Evolutionary conservation across 2,329 filamentous ascomycete species (phyloP).

Genomic region (Coniochaeta prunicola): DNA sequence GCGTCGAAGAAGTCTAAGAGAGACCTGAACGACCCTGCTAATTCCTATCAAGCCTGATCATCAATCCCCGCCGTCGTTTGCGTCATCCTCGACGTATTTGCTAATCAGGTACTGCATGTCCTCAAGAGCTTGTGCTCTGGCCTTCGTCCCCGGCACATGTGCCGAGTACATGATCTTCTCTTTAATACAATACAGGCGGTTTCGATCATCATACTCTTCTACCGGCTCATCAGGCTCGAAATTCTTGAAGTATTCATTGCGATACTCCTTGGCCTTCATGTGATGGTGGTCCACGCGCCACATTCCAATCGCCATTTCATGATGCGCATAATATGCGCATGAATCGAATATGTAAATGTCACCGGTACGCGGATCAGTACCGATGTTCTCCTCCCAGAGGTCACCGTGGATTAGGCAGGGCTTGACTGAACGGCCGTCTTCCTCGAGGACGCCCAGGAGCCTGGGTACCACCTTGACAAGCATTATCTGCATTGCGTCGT

Average conservation of each 20-base stretch:
- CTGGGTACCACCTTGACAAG: constrained; percentile 22
- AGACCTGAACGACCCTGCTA: neutral
- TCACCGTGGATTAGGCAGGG: constrained; percentile 29
- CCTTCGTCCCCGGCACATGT: neutral
- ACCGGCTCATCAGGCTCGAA: constrained; percentile 2
- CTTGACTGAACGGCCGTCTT: constrained; percentile 15
- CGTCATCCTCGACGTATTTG: neutral
- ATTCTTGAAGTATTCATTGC: constrained; percentile 3
- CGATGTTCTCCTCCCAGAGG: constrained; percentile 32
- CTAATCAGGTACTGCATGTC: neutral
- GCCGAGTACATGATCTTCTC: constrained; percentile 7
- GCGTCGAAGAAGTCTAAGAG: too few species aligned
- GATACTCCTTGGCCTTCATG: neutral
- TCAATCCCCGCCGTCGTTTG: neutral
- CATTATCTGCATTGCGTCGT: constrained; percentile 12
- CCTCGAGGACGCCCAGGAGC: constrained; percentile 16
- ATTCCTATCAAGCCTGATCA: neutral
- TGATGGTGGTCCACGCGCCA: constrained; percentile 17
- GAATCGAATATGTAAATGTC: constrained; percentile 27
- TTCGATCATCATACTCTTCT: constrained; percentile 5
- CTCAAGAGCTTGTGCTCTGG: neutral
- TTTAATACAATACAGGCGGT: neutral
- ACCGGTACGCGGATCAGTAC: constrained; percentile 19
- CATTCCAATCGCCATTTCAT: constrained; percentile 26
- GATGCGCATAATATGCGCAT: constrained; percentile 29